Conservation (phyloP, 2,329 filamentous ascomycete species). For the Pestalotiopsis sp. region DNA sequence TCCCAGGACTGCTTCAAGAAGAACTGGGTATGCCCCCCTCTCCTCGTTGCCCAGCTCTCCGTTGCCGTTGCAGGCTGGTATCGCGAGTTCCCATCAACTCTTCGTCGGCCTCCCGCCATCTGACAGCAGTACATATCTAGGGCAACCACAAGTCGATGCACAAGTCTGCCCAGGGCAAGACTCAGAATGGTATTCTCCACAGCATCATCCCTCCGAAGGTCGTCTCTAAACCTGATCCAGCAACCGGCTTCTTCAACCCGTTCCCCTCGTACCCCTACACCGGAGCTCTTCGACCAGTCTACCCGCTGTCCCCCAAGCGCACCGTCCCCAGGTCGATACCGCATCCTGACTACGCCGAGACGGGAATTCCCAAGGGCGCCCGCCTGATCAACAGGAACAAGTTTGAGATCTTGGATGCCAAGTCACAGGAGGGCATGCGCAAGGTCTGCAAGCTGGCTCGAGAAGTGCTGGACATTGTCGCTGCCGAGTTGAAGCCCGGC, state of each 20-base stretch:
- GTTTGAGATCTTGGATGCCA: constrained; percentile 68
- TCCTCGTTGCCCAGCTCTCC: constrained; percentile 10
- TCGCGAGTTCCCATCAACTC: constrained; percentile 8
- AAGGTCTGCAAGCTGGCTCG: constrained; percentile 72
- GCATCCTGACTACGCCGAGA: constrained; percentile 84
- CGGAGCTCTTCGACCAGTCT: constrained; percentile 82
- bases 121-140: constrained; percentile 45
- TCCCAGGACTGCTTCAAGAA: constrained; percentile 98
- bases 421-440: constrained; percentile 71
- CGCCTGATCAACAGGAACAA: constrained; percentile 73
- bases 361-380: constrained; percentile 72
- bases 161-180: constrained; percentile 62
- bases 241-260: constrained; percentile 86
- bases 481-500: constrained; percentile 67
- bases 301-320: constrained; percentile 75
- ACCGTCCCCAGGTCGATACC: constrained; percentile 78
- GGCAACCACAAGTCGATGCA: constrained; percentile 80
- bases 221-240: constrained; percentile 90
- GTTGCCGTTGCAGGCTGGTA: not conserved
- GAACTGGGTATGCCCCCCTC: constrained; percentile 77
- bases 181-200: constrained; percentile 70
- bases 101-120: not conserved
- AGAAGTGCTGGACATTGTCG: constrained; percentile 76
- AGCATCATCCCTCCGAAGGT: constrained; percentile 76
- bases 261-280: constrained; percentile 87